A percentile compares a stretch with the other conserved stretches of the same genome.
Evolutionary conservation across 1,284 basidiomycete species (phyloP).

Genomic region (Trichosporon sp.): DNA sequence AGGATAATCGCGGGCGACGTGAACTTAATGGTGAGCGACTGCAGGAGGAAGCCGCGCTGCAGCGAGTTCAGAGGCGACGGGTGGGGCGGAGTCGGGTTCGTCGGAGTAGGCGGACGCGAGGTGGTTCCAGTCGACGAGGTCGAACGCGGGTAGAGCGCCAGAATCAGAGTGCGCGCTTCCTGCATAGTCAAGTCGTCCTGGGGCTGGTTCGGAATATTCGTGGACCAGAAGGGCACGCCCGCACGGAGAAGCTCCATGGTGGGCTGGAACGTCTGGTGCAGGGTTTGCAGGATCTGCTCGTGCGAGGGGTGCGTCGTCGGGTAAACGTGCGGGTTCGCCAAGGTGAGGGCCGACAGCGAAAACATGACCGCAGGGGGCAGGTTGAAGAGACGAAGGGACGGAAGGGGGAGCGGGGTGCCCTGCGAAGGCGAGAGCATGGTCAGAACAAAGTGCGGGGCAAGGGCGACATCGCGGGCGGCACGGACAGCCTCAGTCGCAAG

Average conservation of each 20-base stretch:
- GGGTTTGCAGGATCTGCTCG: constrained; percentile 43
- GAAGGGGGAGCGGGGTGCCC: constrained; percentile 50
- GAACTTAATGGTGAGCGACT: constrained; percentile 53
- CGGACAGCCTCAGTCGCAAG: constrained; percentile 52
- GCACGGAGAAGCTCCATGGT: constrained; percentile 49
- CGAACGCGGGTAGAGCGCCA: constrained; percentile 51
- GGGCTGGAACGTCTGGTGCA: constrained; percentile 48
- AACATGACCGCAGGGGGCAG: constrained; percentile 51
- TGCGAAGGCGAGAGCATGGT: constrained; percentile 53
- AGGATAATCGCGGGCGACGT: constrained; percentile 54
- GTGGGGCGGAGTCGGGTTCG: constrained; percentile 52
- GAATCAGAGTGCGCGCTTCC: constrained; percentile 52
- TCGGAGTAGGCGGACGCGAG: constrained; percentile 50
- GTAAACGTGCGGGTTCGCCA: constrained; percentile 52
- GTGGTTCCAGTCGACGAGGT: constrained; percentile 32
- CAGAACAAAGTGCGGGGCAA: constrained; percentile 54
- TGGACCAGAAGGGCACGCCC: constrained; percentile 48
- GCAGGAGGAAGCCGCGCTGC: constrained; percentile 50
- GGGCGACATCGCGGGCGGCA: constrained; percentile 52
- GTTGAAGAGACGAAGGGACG: constrained; percentile 51
- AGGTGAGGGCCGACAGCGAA: constrained; percentile 49
- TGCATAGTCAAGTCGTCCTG: constrained; percentile 51
- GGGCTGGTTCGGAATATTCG: constrained; percentile 43
- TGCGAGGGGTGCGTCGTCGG: constrained; percentile 44
- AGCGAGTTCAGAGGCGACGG: constrained; percentile 47